A percentile compares a stretch with the other conserved stretches of the same genome.
phyloP scores from a whole-genome alignment of 306 rosid genomes.

The Parietaria judaica region DNA sequence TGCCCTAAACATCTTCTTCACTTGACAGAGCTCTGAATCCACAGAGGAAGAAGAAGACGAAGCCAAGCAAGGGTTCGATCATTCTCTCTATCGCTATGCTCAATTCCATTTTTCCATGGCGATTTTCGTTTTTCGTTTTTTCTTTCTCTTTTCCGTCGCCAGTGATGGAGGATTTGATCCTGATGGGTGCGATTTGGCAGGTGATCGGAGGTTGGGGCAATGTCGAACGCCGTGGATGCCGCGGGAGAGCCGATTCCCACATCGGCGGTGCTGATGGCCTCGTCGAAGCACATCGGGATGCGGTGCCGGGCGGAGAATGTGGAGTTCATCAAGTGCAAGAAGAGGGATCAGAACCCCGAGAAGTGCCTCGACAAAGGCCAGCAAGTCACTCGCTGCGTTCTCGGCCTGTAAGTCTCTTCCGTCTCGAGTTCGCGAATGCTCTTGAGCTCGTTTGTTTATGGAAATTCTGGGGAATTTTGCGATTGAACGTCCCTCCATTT shows the following conservation, averaged over 20 bases:
- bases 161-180: not conserved
- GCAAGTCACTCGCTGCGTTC: constrained; percentile 85
- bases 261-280: constrained; percentile 80
- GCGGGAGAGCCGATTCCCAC: constrained; percentile 90
- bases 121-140: not conserved
- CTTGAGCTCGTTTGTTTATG: not conserved
- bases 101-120: not conserved
- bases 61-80: not conserved
- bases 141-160: constrained; percentile 7
- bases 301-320: constrained; percentile 72
- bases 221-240: constrained; percentile 76
- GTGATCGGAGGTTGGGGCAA: constrained; percentile 17
- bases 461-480: too few species aligned
- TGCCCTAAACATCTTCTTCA: too few species aligned
- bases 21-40: too few species aligned
- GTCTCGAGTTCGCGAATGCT: too few species aligned
- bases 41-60: not conserved
- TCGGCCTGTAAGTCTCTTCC: constrained; percentile 51
- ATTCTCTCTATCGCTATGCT: too few species aligned
- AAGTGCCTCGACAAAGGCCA: constrained; percentile 87
- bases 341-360: constrained; percentile 83
- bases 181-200: not conserved
- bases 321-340: constrained; percentile 84
- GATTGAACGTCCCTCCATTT: too few species aligned
- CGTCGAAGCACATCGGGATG: constrained; percentile 72